Conservation (phyloP, 1,139 yeast species). For the Hyphopichia khmerensis region DNA sequence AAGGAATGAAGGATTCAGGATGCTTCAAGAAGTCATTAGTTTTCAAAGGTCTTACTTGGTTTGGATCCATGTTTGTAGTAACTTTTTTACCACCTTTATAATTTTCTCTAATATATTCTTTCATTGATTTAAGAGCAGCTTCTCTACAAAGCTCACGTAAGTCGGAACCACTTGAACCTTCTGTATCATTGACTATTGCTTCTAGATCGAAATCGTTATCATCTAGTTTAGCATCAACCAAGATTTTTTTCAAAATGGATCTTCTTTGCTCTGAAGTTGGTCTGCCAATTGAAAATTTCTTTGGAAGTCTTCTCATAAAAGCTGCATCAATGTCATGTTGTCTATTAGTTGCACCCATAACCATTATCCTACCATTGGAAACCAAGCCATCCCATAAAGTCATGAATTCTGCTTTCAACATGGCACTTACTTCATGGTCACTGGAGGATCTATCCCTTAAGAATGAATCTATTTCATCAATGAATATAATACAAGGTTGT, state of each 20-base stretch:
- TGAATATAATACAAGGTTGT: slow-evolving; percentile 92
- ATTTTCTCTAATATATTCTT: slow-evolving; percentile 69
- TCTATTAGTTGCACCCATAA: slow-evolving; percentile 93
- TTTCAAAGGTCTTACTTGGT: slow-evolving; percentile 42
- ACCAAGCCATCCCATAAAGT: slow-evolving; percentile 95
- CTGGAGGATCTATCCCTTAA: slow-evolving; percentile 78
- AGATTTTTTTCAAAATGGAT: slow-evolving; percentile 64
- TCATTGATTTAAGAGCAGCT: slow-evolving; percentile 87
- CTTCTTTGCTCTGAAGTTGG: slow-evolving; percentile 71
- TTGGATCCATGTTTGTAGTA: slow-evolving; percentile 21
- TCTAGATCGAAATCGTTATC: slow-evolving; percentile 58
- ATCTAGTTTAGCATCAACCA: slow-evolving; percentile 64
- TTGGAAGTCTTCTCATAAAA: slow-evolving; percentile 89
- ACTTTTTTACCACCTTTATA: slow-evolving; percentile 44
- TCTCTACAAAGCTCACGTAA: slow-evolving; percentile 87
- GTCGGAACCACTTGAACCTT: slow-evolving; percentile 88
- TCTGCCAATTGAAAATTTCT: slow-evolving; percentile 74
- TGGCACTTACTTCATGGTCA: slow-evolving; percentile 96
- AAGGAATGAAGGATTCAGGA: slow-evolving; percentile 32
- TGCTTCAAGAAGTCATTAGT: slow-evolving; percentile 46
- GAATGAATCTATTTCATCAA: slow-evolving; percentile 95
- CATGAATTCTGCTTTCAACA: slow-evolving; percentile 96
- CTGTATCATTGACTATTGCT: slow-evolving; percentile 59
- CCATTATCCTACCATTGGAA: slow-evolving; percentile 74
- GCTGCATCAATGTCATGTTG: slow-evolving; percentile 92